Evolutionary conservation across 768 basidiomycete species (phyloP).

Genomic region (Collybia mongolica): DNA sequence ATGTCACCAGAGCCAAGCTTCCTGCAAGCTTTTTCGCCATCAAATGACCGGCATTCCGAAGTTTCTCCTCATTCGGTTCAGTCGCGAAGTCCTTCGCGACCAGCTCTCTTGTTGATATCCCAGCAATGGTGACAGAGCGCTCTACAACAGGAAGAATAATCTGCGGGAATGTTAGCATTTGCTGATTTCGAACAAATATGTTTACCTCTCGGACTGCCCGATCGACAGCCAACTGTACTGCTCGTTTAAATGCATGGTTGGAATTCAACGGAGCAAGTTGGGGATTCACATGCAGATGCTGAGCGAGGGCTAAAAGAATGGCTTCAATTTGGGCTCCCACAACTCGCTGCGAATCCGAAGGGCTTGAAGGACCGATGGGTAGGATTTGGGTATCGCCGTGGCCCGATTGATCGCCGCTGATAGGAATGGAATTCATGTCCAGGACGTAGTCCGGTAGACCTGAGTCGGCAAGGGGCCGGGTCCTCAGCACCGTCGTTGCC

Average conservation of each 20-base stretch:
- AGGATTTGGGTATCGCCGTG: conserved; percentile 63
- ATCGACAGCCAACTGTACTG: conserved; percentile 88
- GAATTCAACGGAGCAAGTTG: conserved; percentile 73
- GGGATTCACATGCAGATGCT: conserved; percentile 73
- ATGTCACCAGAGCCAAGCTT: conserved; percentile 93
- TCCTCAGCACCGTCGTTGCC: conserved; percentile 79
- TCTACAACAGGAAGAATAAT: conserved; percentile 98
- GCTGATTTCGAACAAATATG: neutral
- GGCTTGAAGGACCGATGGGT: conserved; percentile 55
- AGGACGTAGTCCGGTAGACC: conserved; percentile 77
- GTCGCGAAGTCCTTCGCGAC: conserved; percentile 96
- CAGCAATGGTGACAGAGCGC: conserved; percentile 96
- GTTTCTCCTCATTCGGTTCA: conserved; percentile 85
- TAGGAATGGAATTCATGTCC: conserved; percentile 78
- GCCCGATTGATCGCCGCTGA: conserved; percentile 64
- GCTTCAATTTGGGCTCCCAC: conserved; percentile 80
- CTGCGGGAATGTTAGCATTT: conserved; percentile 30
- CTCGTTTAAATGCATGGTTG: conserved; percentile 86
- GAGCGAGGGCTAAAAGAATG: conserved; percentile 68
- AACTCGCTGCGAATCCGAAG: conserved; percentile 63
- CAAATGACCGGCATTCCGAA: conserved; percentile 88
- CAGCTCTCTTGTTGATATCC: conserved; percentile 94
- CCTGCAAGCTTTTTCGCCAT: conserved; percentile 99
- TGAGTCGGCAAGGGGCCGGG: conserved; percentile 62
- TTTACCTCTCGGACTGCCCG: conserved; percentile 90